phyloP scores from a whole-genome alignment of 2,329 filamentous ascomycete genomes.

The Trichoderma arundinaceum region DNA sequence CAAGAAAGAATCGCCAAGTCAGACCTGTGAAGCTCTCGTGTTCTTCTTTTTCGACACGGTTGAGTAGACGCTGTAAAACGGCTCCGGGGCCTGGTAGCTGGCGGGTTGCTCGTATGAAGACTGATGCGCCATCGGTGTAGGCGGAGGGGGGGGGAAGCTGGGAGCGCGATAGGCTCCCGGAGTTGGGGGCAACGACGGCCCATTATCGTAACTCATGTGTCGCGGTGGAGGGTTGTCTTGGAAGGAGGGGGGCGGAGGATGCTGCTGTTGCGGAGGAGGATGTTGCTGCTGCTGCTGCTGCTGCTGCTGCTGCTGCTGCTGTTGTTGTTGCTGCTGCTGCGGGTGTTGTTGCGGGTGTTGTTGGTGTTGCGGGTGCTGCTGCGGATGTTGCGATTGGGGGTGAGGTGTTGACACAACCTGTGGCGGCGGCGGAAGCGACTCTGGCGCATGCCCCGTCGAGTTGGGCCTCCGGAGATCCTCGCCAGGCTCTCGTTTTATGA shows the following conservation, averaged over 20 bases:
- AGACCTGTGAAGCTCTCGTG: conserved; percentile 68
- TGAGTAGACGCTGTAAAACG: conserved; percentile 51
- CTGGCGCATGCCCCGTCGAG: conserved; percentile 55
- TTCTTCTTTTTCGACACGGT: conserved; percentile 60
- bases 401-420: conserved; percentile 44
- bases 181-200: conserved; percentile 52
- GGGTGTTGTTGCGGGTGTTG: neutral
- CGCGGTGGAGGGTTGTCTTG: conserved; percentile 53
- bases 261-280: conserved; percentile 6
- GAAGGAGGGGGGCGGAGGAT: conserved; percentile 43
- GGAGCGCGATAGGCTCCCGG: conserved; percentile 51
- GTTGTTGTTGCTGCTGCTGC: neutral
- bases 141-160: conserved; percentile 50
- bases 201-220: conserved; percentile 61
- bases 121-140: conserved; percentile 49
- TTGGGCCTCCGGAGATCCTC: conserved; percentile 60
- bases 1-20: neutral
- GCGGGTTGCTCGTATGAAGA: conserved; percentile 47
- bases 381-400: conserved; percentile 27
- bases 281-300: conserved; percentile 3
- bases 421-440: conserved; percentile 42
- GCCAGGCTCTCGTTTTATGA: conserved; percentile 62
- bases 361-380: neutral
- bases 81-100: conserved; percentile 43
- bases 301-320: neutral